Evolutionary conservation across 1,284 basidiomycete genomes (phyloP), one percentile per base, ranked within the genome.

Genomic region (Earliella scabrosa): DNA sequence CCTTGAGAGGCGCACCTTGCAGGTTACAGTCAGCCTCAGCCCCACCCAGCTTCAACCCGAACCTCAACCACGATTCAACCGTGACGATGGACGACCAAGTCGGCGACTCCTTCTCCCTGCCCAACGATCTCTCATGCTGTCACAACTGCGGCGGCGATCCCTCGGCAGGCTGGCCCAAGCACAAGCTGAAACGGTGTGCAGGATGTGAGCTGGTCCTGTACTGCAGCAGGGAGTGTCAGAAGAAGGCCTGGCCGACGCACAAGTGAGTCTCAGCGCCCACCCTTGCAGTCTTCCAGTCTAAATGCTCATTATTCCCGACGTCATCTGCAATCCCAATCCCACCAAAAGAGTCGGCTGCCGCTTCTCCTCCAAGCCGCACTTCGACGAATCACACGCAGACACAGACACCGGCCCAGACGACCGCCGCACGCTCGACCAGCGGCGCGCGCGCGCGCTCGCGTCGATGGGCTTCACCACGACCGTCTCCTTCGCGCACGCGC

Each of bases 121-220:
- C 34, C 16, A 16, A 52, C 10, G 44, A 52, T 21, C 36, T 52
- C 23, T 18, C 26, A 2, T 20, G 34, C 27, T 55, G 54, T 18
- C 41, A 55, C n/a, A 35, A 45, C 21, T 55, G 54, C 21, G 48
- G 54, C 18, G 38, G 35, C 21, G 39, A 54, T n/a, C n/a, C n/a
- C n/a, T n/a, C n/a, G n/a, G n/a, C n/a, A n/a, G n/a, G n/a, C n/a
- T n/a, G n/a, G n/a, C n/a, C n/a, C n/a, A 18, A 20, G 32, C 34
- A 16, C 20, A 23, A 40, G 38, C 38, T 40, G 18, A 40, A 40
- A 14, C 38, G 38, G 8, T 40, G 38, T 20, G n/a, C 38, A 7
- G 38, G 38, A 20, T 40, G 38, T 14, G n/a, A 20, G 38, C 18
- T 39, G n/a, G 47, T 34, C 38, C 8, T 20, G 20, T 43, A 29